A percentile compares a stretch with the other conserved stretches of the same genome.
Conservation (phyloP, 768 basidiomycete genomes). For the Lactarius pseudohatsudake region DNA sequence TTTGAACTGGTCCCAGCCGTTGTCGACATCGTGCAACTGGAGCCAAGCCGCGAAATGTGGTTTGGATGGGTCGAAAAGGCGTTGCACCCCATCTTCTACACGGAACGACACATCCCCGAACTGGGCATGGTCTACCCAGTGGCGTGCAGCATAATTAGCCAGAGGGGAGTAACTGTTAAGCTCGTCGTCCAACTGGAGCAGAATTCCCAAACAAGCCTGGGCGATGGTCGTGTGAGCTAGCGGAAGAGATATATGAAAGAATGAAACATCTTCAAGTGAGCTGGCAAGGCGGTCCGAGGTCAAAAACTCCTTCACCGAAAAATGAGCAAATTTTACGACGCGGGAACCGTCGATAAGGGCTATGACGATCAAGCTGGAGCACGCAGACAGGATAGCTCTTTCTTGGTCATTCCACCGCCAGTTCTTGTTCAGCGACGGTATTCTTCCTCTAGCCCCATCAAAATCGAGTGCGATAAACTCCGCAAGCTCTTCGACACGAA, state of each 20-base stretch:
- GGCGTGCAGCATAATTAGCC: no score
- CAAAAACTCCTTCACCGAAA: constrained; percentile 1
- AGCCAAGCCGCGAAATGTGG: no score
- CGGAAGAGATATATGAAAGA: no score
- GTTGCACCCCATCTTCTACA: no score
- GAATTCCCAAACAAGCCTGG: no score
- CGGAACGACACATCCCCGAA: neutral
- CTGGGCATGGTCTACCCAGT: neutral
- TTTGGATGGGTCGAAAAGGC: no score
- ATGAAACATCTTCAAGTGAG: no score
- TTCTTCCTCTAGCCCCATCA: neutral
- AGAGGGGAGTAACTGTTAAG: no score
- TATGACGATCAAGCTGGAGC: neutral
- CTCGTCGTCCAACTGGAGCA: no score
- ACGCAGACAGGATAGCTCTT: neutral
- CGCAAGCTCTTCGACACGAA: neutral
- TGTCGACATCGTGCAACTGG: no score
- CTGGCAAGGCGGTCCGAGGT: neutral
- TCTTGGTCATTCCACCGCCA: constrained; percentile 3
- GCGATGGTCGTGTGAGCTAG: no score
- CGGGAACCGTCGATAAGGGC: fast-evolving
- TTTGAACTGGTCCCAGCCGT: no score
- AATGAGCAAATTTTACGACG: neutral
- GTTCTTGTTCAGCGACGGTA: neutral
- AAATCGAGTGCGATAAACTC: neutral